Percentiles rank a stretch among this genome's conserved stretches.
Evolutionary conservation across 768 basidiomycete genomes (phyloP).

Genomic region (Asterophora parasitica): DNA sequence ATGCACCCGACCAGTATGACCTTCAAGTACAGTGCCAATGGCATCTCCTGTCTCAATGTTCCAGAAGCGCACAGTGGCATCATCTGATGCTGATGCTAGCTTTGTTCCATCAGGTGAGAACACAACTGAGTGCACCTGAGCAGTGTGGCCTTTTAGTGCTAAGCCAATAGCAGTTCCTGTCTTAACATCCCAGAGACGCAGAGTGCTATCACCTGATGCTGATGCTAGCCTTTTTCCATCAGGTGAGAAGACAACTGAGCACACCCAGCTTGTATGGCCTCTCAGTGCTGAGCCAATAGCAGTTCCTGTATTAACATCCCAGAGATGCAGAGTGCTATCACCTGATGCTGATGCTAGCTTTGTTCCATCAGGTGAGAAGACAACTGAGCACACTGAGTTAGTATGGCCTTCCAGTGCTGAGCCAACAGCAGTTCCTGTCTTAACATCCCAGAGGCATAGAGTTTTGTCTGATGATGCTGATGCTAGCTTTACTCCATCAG

Average conservation of each 20-base stretch:
- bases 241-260: not conserved
- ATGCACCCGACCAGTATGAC: not conserved
- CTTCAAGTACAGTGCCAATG: not conserved
- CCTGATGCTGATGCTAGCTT: no score
- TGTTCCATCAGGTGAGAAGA: not conserved
- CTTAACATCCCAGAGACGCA: not conserved
- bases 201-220: not conserved
- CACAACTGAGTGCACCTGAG: not conserved
- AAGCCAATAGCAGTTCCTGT: not conserved
- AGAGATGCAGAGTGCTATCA: not conserved
- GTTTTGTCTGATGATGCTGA: not conserved
- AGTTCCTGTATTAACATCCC: not conserved
- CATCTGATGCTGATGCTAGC: not conserved
- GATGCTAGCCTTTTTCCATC: not conserved
- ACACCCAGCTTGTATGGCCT: not conserved
- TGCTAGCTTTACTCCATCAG: not conserved
- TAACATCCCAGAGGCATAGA: not conserved
- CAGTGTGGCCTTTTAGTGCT: not conserved
- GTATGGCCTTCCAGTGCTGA: not conserved
- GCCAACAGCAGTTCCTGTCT: not conserved
- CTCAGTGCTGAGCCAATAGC: not conserved
- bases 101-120: not conserved
- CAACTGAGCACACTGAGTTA: not conserved
- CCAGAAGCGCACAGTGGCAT: not conserved
- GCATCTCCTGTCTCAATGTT: not conserved